A percentile compares a stretch with the other conserved stretches of the same genome.
These are phyloP conservation scores for Mortierella sp. DNA, from an alignment of 371 early-diverging fungal species.

Conservation along the genomic window DNA sequence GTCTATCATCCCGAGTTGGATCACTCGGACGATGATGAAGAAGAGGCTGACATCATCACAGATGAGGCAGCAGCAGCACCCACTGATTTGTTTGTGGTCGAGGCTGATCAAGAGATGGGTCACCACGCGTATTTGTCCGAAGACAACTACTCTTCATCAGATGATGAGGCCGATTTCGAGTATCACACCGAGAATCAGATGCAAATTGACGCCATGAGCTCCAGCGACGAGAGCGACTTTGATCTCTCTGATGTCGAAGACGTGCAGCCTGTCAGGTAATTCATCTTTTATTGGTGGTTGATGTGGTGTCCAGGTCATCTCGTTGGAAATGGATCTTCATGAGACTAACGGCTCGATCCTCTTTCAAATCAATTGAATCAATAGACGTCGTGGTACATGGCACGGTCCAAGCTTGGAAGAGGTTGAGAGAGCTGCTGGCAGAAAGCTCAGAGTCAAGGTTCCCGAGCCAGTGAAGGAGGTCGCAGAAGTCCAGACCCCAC, in stretches of 20 bases:
- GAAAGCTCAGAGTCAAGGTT: constrained; percentile 3
- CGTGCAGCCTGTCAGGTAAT: constrained; percentile 41
- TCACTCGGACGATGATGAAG: constrained; percentile 51
- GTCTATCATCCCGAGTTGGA: constrained; percentile 51
- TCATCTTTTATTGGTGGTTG: not conserved
- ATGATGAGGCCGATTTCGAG: constrained; percentile 45
- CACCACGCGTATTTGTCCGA: constrained; percentile 35
- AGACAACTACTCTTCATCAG: constrained; percentile 47
- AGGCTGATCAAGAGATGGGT: constrained; percentile 27
- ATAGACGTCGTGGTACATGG: constrained; percentile 53
- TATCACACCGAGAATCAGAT: constrained; percentile 40
- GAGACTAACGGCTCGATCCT: constrained; percentile 1
- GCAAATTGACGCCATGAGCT: constrained; percentile 53
- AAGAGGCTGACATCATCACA: constrained; percentile 15
- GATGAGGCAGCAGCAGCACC: constrained; percentile 10
- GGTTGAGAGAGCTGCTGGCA: constrained; percentile 28
- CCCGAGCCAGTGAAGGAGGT: not conserved
- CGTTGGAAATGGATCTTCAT: not conserved
- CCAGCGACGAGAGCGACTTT: constrained; percentile 53
- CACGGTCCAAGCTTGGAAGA: constrained; percentile 50
- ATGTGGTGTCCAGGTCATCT: too few species aligned
- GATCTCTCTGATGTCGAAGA: constrained; percentile 50
- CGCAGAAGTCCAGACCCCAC: not conserved
- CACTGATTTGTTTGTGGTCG: constrained; percentile 40
- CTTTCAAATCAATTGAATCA: not conserved